Evolutionary conservation across 148 eudicot genomes (phyloP).

Genomic region (Drosera capensis): DNA sequence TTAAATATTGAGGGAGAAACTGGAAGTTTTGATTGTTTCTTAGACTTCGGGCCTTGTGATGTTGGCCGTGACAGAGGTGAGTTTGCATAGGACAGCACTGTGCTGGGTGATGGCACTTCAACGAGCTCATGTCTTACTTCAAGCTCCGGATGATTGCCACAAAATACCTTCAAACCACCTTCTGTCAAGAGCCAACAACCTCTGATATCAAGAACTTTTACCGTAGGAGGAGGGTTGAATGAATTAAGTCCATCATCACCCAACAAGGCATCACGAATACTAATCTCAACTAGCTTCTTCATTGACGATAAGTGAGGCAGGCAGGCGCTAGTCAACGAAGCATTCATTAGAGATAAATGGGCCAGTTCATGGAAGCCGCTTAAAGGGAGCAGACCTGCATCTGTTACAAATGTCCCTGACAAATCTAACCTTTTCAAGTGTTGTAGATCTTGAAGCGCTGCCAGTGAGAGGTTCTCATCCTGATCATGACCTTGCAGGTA

Average conservation of each 20-base stretch:
- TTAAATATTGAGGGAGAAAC: constrained; percentile 15
- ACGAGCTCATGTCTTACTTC: constrained; percentile 47
- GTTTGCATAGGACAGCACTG: not conserved
- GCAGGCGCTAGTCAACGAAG: constrained; percentile 48
- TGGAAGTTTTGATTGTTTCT: constrained; percentile 20
- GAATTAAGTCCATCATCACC: constrained; percentile 40
- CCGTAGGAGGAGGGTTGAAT: constrained; percentile 42
- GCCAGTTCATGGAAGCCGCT: constrained; percentile 21
- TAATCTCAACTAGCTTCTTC: constrained; percentile 30
- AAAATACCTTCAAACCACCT: constrained; percentile 33
- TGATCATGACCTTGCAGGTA: constrained; percentile 15
- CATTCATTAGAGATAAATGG: constrained; percentile 33
- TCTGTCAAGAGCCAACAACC: constrained; percentile 81
- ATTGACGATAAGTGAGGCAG: constrained; percentile 33
- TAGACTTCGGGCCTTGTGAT: constrained; percentile 11
- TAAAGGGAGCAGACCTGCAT: constrained; percentile 38
- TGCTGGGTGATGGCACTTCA: constrained; percentile 8
- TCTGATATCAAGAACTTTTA: constrained; percentile 20
- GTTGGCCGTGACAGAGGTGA: constrained; percentile 14
- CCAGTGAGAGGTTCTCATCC: constrained; percentile 32
- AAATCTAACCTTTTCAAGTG: constrained; percentile 42
- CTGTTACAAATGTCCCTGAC: constrained; percentile 39
- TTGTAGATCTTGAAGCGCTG: constrained; percentile 37
- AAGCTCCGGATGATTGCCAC: constrained; percentile 34
- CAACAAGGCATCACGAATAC: constrained; percentile 47